Evolutionary conservation across 805 yeast genomes (phyloP), one percentile per base, ranked within the genome.

Genomic region (Lipomyces spencermartinsiae): DNA sequence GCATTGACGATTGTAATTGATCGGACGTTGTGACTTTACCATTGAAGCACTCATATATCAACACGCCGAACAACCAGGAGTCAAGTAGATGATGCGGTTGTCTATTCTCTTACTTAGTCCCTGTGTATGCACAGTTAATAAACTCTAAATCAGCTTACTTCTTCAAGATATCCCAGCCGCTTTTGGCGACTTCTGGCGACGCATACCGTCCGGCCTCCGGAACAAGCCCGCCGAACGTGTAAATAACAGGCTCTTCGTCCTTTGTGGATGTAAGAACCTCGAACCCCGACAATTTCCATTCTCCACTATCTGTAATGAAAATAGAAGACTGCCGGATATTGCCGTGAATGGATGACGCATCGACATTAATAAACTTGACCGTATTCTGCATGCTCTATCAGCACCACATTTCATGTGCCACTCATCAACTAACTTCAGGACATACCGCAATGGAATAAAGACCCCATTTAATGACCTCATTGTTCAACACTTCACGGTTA

Each of bases 211-310:
- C 71, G 39, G 78, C 75, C 4, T 78, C 79, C 0, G 82, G 81
- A 35, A 78, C 69, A 14, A 75, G 70, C 14, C 76, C 72, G 3
- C 78, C 82, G 55, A 76, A 75, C 49, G 83, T 76, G 37, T 71
- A 69, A 6, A 69, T 65, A 5, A 70, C 78, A 4, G 76, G 73
- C 22, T 83, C 83, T 22, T 83, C 83, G 69, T 82, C 87, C 4
- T 84, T 80, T 56, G 84, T 76, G 64, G 81, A 84, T 1, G 89
- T 83, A 46, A 87, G 78, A 0, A 89, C 77, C 77, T 93, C 98
- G 74, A 93, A 87, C 0, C 97, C 97, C 67, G 90, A 90, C 34
- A 93, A 76, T 67, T 87, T 89, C 94, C 97, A 92, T 74, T 90
- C 96, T 14, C 97, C 97, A 16, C 82, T 75, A 37, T 82, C 84